phyloP scores from a whole-genome alignment of 177 flowering plant species.

The Tripterygium wilfordii region DNA sequence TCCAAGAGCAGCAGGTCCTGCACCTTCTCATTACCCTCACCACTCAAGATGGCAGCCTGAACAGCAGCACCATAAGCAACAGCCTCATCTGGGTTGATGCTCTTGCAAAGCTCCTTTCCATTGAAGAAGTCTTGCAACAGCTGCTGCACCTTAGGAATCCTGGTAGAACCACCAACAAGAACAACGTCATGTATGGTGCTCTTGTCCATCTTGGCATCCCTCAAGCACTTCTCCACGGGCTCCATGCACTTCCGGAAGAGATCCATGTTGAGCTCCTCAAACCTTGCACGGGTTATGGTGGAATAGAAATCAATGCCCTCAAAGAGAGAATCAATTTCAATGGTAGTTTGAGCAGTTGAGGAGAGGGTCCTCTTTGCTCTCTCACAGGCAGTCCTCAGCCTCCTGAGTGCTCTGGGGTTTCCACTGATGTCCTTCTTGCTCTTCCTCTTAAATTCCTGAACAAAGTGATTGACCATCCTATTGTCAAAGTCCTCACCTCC shows the following conservation, averaged over 20 bases:
- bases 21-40: conserved; percentile 58
- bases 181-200: conserved; percentile 53
- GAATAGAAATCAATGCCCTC: conserved; percentile 59
- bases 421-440: conserved; percentile 54
- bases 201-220: conserved; percentile 74
- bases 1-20: conserved; percentile 43
- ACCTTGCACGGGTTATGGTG: conserved; percentile 52
- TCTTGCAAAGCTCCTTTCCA: conserved; percentile 66
- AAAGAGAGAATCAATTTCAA: conserved; percentile 35
- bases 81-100: conserved; percentile 67
- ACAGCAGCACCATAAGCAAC: conserved; percentile 72
- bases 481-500: conserved; percentile 60
- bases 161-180: conserved; percentile 64
- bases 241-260: conserved; percentile 65
- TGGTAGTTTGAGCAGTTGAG: conserved; percentile 52
- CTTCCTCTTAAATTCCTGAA: conserved; percentile 55
- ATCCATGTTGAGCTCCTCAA: conserved; percentile 62
- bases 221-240: conserved; percentile 62
- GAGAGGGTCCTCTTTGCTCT: conserved; percentile 43
- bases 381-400: conserved; percentile 54
- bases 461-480: conserved; percentile 53
- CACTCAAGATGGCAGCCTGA: conserved; percentile 60
- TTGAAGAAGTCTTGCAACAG: conserved; percentile 59
- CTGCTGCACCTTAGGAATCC: conserved; percentile 67
- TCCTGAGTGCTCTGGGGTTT: conserved; percentile 46